Percentiles rank a stretch among this genome's conserved stretches.
phyloP scores from a whole-genome alignment of 768 basidiomycete species.

The Trametes cingulata region DNA sequence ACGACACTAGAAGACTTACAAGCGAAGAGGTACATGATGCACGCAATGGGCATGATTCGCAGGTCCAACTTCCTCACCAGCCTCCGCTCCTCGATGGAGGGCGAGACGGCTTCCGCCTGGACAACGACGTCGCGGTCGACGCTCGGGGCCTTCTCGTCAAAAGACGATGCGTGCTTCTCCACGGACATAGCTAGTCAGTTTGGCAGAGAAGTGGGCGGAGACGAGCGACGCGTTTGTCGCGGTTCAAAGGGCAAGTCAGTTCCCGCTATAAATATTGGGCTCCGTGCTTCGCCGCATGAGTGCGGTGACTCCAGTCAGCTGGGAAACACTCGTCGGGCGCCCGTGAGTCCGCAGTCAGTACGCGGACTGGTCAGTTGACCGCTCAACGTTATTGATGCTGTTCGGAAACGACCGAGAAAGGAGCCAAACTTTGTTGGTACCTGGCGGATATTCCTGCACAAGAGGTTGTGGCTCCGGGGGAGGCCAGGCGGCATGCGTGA shows the following conservation, averaged over 20 bases:
- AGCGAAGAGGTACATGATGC: slow-evolving; percentile 74
- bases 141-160: slow-evolving; percentile 12
- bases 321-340: background rate
- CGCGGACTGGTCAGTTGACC: background rate
- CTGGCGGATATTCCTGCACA: too few species aligned
- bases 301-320: slow-evolving; percentile 4
- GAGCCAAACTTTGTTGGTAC: too few species aligned
- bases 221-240: background rate
- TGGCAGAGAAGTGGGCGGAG: background rate
- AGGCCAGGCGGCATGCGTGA: too few species aligned
- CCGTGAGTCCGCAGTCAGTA: background rate
- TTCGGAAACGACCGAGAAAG: background rate
- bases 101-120: background rate
- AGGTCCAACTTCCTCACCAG: slow-evolving; percentile 66
- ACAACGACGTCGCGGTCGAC: slow-evolving; percentile 4
- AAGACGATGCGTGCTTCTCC: slow-evolving; percentile 15
- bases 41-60: slow-evolving; percentile 70
- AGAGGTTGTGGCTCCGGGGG: too few species aligned
- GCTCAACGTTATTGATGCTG: background rate
- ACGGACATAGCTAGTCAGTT: slow-evolving; percentile 9
- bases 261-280: slow-evolving; percentile 1
- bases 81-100: slow-evolving; percentile 44
- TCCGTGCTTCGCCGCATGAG: background rate
- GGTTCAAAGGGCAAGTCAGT: background rate
- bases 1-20: slow-evolving; percentile 49